Percentiles rank a stretch among this genome's conserved stretches.
phyloP scores from a whole-genome alignment of 2,329 filamentous ascomycete genomes.

The Xylariaceae sp. region DNA sequence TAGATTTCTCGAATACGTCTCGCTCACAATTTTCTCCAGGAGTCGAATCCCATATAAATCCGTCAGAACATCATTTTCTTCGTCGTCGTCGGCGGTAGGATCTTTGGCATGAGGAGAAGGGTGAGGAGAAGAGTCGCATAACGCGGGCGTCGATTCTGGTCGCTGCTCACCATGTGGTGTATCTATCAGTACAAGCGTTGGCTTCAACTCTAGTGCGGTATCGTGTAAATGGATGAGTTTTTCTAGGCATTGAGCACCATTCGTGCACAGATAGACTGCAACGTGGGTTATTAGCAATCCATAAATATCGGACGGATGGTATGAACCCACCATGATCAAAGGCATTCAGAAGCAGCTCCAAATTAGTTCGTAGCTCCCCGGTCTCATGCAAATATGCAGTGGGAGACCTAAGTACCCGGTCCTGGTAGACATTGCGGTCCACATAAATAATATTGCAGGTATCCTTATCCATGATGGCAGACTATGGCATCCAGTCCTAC shows the following conservation, averaged over 20 bases:
- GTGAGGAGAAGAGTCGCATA: constrained; percentile 38
- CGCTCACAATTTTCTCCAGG: constrained; percentile 54
- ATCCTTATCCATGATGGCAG: constrained; percentile 54
- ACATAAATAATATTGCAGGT: constrained; percentile 59
- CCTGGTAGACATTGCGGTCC: constrained; percentile 48
- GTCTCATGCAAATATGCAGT: constrained; percentile 31
- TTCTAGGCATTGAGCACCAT: constrained; percentile 51
- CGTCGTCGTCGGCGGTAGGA: constrained; percentile 35
- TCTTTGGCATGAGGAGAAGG: constrained; percentile 43
- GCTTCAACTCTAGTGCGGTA: constrained; percentile 48
- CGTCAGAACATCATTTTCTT: constrained; percentile 41
- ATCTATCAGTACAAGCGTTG: constrained; percentile 55
- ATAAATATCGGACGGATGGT: background rate
- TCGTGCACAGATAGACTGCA: constrained; percentile 52
- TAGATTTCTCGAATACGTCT: constrained; percentile 53
- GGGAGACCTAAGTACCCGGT: constrained; percentile 39
- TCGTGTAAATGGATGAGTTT: constrained; percentile 52
- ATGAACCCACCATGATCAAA: constrained; percentile 51
- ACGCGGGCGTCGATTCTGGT: constrained; percentile 34
- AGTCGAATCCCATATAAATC: constrained; percentile 54
- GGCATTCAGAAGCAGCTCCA: constrained; percentile 48
- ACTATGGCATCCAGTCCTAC: constrained; percentile 56
- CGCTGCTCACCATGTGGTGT: constrained; percentile 49
- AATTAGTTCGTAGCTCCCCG: constrained; percentile 41
- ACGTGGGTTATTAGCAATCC: constrained; percentile 7